Base-by-base conservation (phyloP, 2,329 filamentous ascomycete species). In the Cytospora leucostoma region DNA sequence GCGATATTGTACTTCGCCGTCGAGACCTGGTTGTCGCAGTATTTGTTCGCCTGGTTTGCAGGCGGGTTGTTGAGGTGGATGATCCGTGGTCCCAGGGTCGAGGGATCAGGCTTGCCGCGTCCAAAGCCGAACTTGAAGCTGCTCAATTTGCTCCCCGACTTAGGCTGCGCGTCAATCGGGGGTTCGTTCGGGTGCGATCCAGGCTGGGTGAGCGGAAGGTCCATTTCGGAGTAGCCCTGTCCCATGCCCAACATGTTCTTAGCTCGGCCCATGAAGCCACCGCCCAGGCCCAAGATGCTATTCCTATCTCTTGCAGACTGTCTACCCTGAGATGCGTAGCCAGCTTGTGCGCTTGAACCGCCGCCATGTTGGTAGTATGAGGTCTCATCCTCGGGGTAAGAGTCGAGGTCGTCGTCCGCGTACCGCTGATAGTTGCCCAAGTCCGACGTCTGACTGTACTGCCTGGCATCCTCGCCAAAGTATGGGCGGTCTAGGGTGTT, bases 31-130 rank as follows among this genome's bases (percentile, higher is more conserved):
- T 99, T 99, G 83, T 96, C 91, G 74, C 93, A 85, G 76, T 95
- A 98, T 76, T 94, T 96, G 80, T 93, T 94, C 57, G 82, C 83
- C 52, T 89, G 84, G 75, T 99, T 99, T 59, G 93, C 93, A 2
- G 94, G 92, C 4, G 93, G 90, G 73, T 99, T 98, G 83, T 99
- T 99, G 73, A 99, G 85, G 74, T 96, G 88, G 74, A 99, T 98
- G 70, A 97, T 87, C 68, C 95, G 86, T 51, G 95, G 95, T 12
- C 95, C 95, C 35, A 98, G 82, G 7, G 92, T 96, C 51, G 94
- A 92, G 8, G 94, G 93, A 75, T 99, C 95, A 51, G 88, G 85
- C 75, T 95, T 95, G 68, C 88, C 84, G 72, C 91, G 82, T 21
- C 92, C 92, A 75, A 98, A 93, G 56, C 93, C 92, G 75, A 97